A percentile compares a stretch with the other conserved stretches of the same genome.
Evolutionary conservation across 1,139 yeast genomes (phyloP).

Genomic region (Chernovozyma aurita): DNA sequence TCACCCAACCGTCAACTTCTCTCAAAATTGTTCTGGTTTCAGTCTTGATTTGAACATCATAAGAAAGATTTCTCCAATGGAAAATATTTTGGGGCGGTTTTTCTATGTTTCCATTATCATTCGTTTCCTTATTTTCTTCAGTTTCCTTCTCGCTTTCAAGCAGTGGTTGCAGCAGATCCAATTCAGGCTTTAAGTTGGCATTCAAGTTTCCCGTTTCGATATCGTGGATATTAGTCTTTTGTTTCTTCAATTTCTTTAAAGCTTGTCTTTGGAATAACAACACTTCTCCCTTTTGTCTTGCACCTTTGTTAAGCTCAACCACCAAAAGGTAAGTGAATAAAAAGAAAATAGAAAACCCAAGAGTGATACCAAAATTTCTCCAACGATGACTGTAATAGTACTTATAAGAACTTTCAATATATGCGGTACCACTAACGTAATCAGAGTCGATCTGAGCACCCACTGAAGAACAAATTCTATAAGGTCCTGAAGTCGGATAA

Average conservation of each 20-base stretch:
- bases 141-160: slow-evolving; percentile 16
- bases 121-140: slow-evolving; percentile 1
- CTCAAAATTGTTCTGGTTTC: slow-evolving; percentile 62
- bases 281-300: slow-evolving; percentile 80
- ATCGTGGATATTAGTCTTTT: slow-evolving; percentile 5
- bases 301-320: slow-evolving; percentile 66
- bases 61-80: slow-evolving; percentile 78
- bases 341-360: slow-evolving; percentile 55
- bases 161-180: slow-evolving; percentile 19
- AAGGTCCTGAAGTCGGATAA: slow-evolving; percentile 22
- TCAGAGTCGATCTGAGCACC: slow-evolving; percentile 58
- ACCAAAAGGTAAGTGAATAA: slow-evolving; percentile 50
- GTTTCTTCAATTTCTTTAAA: slow-evolving; percentile 22
- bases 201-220: slow-evolving; percentile 7
- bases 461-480: slow-evolving; percentile 56
- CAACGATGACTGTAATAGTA: slow-evolving; percentile 63
- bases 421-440: slow-evolving; percentile 55
- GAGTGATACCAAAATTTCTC: slow-evolving; percentile 76
- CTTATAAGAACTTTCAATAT: slow-evolving; percentile 39
- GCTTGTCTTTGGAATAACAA: slow-evolving; percentile 51
- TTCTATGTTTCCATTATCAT: background rate
- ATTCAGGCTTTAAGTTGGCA: background rate
- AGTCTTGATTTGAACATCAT: slow-evolving; percentile 62
- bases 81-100: slow-evolving; percentile 37
- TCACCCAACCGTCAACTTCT: slow-evolving; percentile 80